Conservation (phyloP, 352 stramenopile species). For the Phytopythium mirpurense region DNA sequence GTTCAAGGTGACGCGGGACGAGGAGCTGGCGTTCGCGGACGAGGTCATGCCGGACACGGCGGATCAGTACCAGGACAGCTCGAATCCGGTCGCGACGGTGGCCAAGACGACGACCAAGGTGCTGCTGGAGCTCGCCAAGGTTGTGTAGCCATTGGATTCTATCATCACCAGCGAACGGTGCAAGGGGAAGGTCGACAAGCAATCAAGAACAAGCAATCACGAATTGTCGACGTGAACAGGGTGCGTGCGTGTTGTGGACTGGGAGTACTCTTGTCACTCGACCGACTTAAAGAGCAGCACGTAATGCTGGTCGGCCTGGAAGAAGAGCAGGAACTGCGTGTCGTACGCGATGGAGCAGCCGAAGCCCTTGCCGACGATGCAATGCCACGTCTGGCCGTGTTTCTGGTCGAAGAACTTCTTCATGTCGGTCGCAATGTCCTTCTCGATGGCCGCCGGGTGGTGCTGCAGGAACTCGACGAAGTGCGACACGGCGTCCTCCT, state of each 20-base stretch:
- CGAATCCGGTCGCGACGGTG: slow-evolving; percentile 40
- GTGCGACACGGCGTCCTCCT: slow-evolving; percentile 62
- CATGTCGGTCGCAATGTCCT: slow-evolving; percentile 98
- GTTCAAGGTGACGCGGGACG: slow-evolving; percentile 65
- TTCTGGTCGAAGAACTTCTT: slow-evolving; percentile 99
- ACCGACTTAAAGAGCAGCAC: slow-evolving; percentile 82
- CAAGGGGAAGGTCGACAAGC: too few species aligned
- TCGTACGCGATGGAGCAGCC: slow-evolving; percentile 90
- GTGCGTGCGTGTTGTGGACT: slow-evolving; percentile 4
- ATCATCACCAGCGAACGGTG: too few species aligned
- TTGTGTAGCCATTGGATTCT: slow-evolving; percentile 22
- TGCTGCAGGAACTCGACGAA: slow-evolving; percentile 33
- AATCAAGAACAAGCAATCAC: slow-evolving; percentile 11
- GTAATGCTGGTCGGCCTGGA: slow-evolving; percentile 78
- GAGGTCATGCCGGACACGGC: slow-evolving; percentile 39
- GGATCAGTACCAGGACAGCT: slow-evolving; percentile 27
- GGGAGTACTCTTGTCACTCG: slow-evolving; percentile 32
- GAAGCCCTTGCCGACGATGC: slow-evolving; percentile 90
- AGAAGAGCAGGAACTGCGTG: slow-evolving; percentile 87
- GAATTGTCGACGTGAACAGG: not conserved
- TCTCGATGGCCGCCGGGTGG: slow-evolving; percentile 54
- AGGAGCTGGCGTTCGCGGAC: slow-evolving; percentile 73
- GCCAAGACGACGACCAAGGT: slow-evolving; percentile 55
- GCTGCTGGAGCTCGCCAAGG: slow-evolving; percentile 42
- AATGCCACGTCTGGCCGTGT: slow-evolving; percentile 92